Conservation (phyloP, 371 early-diverging fungal genomes). For the Rhizomucor pusillus region DNA sequence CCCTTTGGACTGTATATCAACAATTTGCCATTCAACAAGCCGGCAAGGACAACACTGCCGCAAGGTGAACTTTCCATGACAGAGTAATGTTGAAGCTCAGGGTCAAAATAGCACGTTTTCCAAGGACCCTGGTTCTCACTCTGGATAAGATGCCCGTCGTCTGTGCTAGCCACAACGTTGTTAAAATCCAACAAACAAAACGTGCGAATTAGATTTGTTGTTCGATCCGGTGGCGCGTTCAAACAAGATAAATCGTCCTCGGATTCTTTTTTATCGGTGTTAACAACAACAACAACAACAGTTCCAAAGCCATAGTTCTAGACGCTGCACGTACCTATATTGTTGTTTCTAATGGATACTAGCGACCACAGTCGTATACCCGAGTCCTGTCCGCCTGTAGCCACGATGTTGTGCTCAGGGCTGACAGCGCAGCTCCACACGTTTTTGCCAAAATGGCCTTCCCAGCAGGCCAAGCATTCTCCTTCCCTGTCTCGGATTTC, state of each 20-base stretch:
- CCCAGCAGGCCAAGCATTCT: conserved; percentile 70
- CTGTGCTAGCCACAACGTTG: conserved; percentile 33
- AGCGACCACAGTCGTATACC: conserved; percentile 77
- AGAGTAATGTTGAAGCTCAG: conserved; percentile 50
- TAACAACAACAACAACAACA: not conserved
- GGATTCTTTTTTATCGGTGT: conserved; percentile 19
- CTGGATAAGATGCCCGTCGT: conserved; percentile 28
- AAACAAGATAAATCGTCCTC: conserved; percentile 38
- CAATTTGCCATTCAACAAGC: conserved; percentile 58
- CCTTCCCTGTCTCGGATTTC: conserved; percentile 14
- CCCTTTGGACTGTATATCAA: conserved; percentile 45
- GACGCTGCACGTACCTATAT: conserved; percentile 43
- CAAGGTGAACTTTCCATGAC: conserved; percentile 58
- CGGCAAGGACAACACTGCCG: conserved; percentile 56
- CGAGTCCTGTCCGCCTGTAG: conserved; percentile 80
- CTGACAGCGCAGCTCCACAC: conserved; percentile 79
- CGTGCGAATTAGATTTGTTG: conserved; percentile 37
- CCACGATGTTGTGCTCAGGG: conserved; percentile 50
- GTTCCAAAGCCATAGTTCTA: no score
- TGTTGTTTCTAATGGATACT: conserved; percentile 48
- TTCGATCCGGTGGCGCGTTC: conserved; percentile 12
- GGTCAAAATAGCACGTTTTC: conserved; percentile 30
- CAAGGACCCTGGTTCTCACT: conserved; percentile 21
- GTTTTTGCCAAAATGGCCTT: conserved; percentile 80
- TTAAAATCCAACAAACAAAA: conserved; percentile 44